Evolutionary conservation across 2,329 filamentous ascomycete species (phyloP).

Genomic region (Curvularia sp.): DNA sequence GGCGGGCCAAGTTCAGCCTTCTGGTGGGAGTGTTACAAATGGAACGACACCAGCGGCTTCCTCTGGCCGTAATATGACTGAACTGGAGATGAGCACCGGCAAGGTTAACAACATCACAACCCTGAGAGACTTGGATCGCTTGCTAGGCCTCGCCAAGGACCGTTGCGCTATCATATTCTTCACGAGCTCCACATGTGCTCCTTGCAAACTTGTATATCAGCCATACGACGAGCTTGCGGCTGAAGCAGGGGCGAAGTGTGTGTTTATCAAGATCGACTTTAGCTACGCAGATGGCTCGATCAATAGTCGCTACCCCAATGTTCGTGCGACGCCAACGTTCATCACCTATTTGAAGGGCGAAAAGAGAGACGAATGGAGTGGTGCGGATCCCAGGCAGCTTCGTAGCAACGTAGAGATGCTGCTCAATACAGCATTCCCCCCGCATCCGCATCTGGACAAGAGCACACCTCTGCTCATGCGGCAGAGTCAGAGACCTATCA

Average conservation of each 20-base stretch:
- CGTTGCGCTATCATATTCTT: slow-evolving; percentile 88
- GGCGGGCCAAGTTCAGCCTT: slow-evolving; percentile 22
- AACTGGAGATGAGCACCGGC: slow-evolving; percentile 43
- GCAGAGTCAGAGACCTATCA: slow-evolving; percentile 69
- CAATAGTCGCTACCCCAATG: slow-evolving; percentile 64
- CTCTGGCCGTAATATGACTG: slow-evolving; percentile 16
- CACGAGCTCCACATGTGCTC: slow-evolving; percentile 84
- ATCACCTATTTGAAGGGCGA: slow-evolving; percentile 80
- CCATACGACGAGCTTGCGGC: slow-evolving; percentile 80
- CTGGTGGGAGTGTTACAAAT: slow-evolving; percentile 17
- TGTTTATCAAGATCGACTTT: slow-evolving; percentile 84
- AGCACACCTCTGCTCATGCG: slow-evolving; percentile 73
- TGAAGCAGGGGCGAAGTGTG: slow-evolving; percentile 70
- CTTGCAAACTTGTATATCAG: slow-evolving; percentile 84
- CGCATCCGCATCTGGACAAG: slow-evolving; percentile 77
- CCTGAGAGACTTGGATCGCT: slow-evolving; percentile 65
- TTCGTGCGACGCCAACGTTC: slow-evolving; percentile 86
- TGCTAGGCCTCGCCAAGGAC: slow-evolving; percentile 65
- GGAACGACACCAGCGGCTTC: slow-evolving; percentile 5
- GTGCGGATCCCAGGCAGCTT: slow-evolving; percentile 73
- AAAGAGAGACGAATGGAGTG: slow-evolving; percentile 80
- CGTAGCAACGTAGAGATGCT: slow-evolving; percentile 75
- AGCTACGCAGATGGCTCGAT: slow-evolving; percentile 69
- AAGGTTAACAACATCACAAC: slow-evolving; percentile 68
- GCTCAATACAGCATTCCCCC: slow-evolving; percentile 74